Conservation (phyloP, 2,329 filamentous ascomycete genomes). For the Pseudogymnoascus sp. region DNA sequence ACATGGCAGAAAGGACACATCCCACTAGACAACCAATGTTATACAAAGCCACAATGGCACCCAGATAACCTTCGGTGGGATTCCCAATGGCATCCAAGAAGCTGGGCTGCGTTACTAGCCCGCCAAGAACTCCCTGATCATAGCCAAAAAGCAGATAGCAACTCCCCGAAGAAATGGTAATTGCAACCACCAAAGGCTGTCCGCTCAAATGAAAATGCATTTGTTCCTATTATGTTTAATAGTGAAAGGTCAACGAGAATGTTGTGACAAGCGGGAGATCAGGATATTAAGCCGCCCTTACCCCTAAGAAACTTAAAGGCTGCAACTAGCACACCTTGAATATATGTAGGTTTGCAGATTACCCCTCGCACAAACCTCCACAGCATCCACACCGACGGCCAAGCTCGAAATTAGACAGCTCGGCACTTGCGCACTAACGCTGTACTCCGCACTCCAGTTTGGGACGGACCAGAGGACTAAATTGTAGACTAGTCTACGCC, state of each 20-base stretch:
- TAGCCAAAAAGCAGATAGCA: slow-evolving; percentile 42
- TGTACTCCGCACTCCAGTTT: neutral
- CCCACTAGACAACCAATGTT: slow-evolving; percentile 43
- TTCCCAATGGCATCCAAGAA: slow-evolving; percentile 32
- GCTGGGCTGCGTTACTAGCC: slow-evolving; percentile 30
- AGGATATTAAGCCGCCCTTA: neutral
- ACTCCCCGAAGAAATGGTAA: slow-evolving; percentile 58
- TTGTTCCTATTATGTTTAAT: neutral
- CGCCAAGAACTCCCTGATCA: slow-evolving; percentile 36
- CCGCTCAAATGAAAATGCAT: neutral
- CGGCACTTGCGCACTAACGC: neutral
- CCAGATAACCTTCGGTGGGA: slow-evolving; percentile 32
- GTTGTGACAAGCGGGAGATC: neutral
- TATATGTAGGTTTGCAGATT: neutral
- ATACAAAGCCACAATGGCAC: slow-evolving; percentile 37
- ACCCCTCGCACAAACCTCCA: neutral
- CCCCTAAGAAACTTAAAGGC: neutral
- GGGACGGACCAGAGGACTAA: neutral
- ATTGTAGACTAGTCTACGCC: neutral
- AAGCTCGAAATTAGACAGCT: neutral
- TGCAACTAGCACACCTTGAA: neutral
- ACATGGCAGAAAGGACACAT: slow-evolving; percentile 34
- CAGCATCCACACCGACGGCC: neutral
- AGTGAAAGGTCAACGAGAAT: neutral
- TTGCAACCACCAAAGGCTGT: slow-evolving; percentile 32